Evolutionary conservation across 2,329 filamentous ascomycete species (phyloP).

Genomic region (Trichophyton rubrum): DNA sequence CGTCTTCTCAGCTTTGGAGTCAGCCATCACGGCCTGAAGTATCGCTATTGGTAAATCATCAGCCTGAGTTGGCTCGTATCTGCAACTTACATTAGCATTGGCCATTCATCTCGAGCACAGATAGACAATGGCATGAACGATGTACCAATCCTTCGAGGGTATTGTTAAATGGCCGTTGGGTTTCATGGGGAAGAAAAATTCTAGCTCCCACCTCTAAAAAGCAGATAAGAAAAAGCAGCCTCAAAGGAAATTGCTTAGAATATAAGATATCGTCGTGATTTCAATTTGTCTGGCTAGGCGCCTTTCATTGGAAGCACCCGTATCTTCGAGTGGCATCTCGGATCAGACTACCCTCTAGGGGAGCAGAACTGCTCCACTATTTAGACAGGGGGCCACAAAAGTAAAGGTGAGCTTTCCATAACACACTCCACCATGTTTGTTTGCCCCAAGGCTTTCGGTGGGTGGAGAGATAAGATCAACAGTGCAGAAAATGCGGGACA

Average conservation of each 20-base stretch:
- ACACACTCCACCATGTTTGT: background rate
- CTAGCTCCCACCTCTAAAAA: background rate
- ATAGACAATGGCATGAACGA: background rate
- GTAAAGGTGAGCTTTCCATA: background rate
- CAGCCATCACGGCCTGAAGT: background rate
- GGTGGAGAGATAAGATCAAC: background rate
- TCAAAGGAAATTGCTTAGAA: background rate
- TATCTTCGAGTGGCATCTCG: background rate
- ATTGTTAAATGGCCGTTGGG: too few relatives aligned
- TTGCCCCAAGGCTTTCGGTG: background rate
- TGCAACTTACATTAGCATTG: slow-evolving; percentile 20
- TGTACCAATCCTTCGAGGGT: too few relatives aligned
- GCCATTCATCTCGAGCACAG: background rate
- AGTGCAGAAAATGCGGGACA: background rate
- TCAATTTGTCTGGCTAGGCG: background rate
- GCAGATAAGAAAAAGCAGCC: background rate
- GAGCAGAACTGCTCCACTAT: background rate
- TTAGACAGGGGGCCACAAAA: background rate
- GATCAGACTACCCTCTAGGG: background rate
- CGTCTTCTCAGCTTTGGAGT: background rate
- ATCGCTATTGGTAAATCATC: slow-evolving; percentile 45
- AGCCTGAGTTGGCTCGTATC: slow-evolving; percentile 70
- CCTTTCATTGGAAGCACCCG: background rate
- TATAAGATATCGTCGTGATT: slow-evolving; percentile 1
- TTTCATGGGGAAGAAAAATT: background rate